phyloP scores from a whole-genome alignment of 371 early-diverging fungal genomes.

The Vairimorpha apis region DNA sequence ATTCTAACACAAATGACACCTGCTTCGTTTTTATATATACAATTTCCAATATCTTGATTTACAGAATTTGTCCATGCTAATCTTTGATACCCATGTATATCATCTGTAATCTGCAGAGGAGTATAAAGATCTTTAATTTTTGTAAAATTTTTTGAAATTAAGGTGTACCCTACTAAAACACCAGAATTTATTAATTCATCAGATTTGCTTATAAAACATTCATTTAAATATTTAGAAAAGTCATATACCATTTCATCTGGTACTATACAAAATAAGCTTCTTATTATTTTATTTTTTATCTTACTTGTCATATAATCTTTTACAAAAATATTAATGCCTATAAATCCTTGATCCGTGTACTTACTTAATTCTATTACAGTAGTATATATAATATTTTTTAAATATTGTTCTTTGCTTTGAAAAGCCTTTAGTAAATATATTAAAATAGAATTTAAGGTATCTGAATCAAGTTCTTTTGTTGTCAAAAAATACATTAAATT shows the following conservation, averaged over 20 bases:
- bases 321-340: slow-evolving; percentile 55
- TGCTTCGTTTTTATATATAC: slow-evolving; percentile 8
- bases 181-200: slow-evolving; percentile 35
- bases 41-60: slow-evolving; percentile 16
- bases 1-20: slow-evolving; percentile 28
- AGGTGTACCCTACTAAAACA: slow-evolving; percentile 38
- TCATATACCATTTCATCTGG: slow-evolving; percentile 59
- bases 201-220: slow-evolving; percentile 38
- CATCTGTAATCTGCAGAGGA: slow-evolving; percentile 32
- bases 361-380: slow-evolving; percentile 35
- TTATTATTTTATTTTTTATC: slow-evolving; percentile 41
- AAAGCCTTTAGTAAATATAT: slow-evolving; percentile 55
- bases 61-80: slow-evolving; percentile 11
- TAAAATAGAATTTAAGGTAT: slow-evolving; percentile 46
- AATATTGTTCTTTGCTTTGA: slow-evolving; percentile 54
- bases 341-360: slow-evolving; percentile 47
- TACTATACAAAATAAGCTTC: slow-evolving; percentile 53
- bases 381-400: slow-evolving; percentile 49
- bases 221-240: slow-evolving; percentile 57
- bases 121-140: slow-evolving; percentile 31
- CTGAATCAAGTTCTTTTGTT: slow-evolving; percentile 20
- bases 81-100: slow-evolving; percentile 50
- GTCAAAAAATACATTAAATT: slow-evolving; percentile 47
- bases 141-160: slow-evolving; percentile 39
- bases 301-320: slow-evolving; percentile 45